Evolutionary conservation across 1,284 basidiomycete species (phyloP).

Genomic region (Phellopilus nigrolimitatus): DNA sequence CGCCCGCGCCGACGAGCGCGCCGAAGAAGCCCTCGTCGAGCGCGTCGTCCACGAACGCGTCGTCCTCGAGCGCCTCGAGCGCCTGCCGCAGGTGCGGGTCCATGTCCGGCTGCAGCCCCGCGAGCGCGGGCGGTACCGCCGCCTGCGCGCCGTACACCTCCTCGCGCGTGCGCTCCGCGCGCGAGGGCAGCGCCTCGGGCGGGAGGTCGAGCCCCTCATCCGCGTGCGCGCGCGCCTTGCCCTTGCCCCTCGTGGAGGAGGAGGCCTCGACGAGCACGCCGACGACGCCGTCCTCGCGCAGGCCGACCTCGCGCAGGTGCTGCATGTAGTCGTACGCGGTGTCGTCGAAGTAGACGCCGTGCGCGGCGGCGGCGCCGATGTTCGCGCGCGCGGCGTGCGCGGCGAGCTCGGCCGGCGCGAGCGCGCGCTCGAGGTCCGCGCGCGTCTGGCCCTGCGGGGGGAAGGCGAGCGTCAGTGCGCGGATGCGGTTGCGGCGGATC

Average conservation of each 20-base stretch:
- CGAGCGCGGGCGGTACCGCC: constrained; percentile 74
- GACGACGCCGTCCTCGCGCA: constrained; percentile 71
- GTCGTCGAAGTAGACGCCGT: constrained; percentile 96
- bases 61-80: constrained; percentile 93
- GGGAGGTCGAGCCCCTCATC: constrained; percentile 50
- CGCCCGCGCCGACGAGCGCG: constrained; percentile 72
- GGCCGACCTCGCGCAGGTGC: constrained; percentile 79
- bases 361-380: constrained; percentile 83
- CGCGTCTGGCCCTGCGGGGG: constrained; percentile 65
- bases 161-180: constrained; percentile 66
- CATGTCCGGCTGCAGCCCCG: constrained; percentile 94
- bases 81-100: constrained; percentile 93
- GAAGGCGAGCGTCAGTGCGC: background rate
- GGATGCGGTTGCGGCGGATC: background rate
- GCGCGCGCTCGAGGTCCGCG: constrained; percentile 61
- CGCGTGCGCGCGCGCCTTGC: constrained; percentile 25
- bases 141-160: constrained; percentile 64
- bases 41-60: constrained; percentile 83
- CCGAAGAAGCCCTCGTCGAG: constrained; percentile 65
- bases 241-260: constrained; percentile 37
- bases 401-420: constrained; percentile 57
- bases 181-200: constrained; percentile 67
- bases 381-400: constrained; percentile 42
- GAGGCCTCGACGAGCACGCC: constrained; percentile 74
- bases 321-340: constrained; percentile 99